phyloP scores from a whole-genome alignment of 257 asterid genomes.

The Plantago elongata region DNA sequence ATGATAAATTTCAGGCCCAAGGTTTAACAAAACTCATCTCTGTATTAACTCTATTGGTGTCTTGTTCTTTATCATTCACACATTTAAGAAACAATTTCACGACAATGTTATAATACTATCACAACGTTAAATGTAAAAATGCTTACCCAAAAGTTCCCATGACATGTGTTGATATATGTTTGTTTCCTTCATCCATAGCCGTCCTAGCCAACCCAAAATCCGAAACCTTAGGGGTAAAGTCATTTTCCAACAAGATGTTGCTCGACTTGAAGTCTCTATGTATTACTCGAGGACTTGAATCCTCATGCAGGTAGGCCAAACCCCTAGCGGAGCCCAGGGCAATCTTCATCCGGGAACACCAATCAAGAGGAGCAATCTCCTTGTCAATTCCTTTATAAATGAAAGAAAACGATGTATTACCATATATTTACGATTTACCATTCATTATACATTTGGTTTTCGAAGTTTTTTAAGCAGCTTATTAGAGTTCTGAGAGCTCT shows the following conservation, averaged over 20 bases:
- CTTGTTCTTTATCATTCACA: no score
- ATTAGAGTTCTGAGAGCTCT: neutral
- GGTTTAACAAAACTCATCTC: no score
- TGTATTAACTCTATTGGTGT: no score
- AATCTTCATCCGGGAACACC: constrained; percentile 78
- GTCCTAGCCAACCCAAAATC: constrained; percentile 93
- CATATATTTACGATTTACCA: neutral
- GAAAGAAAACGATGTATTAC: constrained; percentile 12
- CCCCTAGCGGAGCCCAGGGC: constrained; percentile 93
- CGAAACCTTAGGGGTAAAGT: constrained; percentile 84
- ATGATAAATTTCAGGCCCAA: no score
- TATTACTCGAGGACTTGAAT: constrained; percentile 93
- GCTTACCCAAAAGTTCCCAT: constrained; percentile 97
- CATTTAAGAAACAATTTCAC: no score
- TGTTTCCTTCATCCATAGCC: constrained; percentile 70
- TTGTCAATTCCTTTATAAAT: constrained; percentile 54
- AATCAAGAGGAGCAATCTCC: constrained; percentile 65
- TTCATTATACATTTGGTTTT: neutral
- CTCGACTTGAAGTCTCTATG: constrained; percentile 96
- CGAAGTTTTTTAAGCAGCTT: constrained; percentile 2
- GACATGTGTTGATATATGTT: constrained; percentile 80
- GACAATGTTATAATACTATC: no score
- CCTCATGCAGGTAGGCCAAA: constrained; percentile 89
- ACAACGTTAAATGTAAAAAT: neutral
- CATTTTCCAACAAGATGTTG: constrained; percentile 78